These are phyloP conservation scores for Alternaria brassicicola DNA, from an alignment of 2,329 filamentous ascomycete species.

Conservation along the genomic window DNA sequence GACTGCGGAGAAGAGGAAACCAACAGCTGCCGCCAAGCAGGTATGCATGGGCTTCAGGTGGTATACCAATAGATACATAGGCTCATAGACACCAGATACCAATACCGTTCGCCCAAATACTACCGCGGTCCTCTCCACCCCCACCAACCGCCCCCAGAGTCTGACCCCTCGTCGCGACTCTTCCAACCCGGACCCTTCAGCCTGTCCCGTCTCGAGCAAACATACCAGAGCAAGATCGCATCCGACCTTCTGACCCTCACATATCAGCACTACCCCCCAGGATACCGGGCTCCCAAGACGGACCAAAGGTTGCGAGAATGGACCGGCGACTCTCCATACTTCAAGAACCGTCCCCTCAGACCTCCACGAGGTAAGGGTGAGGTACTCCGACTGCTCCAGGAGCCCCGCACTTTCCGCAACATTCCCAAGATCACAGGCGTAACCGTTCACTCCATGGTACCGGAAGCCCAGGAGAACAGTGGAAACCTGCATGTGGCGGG, in stretches of 20 bases:
- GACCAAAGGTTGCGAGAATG: conserved; percentile 77
- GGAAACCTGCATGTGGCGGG: conserved; percentile 81
- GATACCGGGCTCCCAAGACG: conserved; percentile 65
- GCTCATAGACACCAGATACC: conserved; percentile 68
- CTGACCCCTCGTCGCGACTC: conserved; percentile 84
- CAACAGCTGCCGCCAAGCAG: conserved; percentile 59
- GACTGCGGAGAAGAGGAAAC: conserved; percentile 51
- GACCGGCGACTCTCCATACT: conserved; percentile 92
- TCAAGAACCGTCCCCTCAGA: conserved; percentile 85
- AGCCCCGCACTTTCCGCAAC: conserved; percentile 76
- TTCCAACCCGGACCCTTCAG: conserved; percentile 93
- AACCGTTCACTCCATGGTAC: conserved; percentile 77
- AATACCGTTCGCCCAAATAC: conserved; percentile 93
- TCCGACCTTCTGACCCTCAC: conserved; percentile 86
- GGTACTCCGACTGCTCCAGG: conserved; percentile 70
- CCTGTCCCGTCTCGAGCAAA: conserved; percentile 84
- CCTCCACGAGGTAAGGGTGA: conserved; percentile 80
- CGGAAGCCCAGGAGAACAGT: conserved; percentile 70
- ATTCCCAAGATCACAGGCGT: conserved; percentile 82
- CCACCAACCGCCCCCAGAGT: conserved; percentile 83
- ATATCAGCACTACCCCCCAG: conserved; percentile 85
- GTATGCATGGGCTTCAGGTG: conserved; percentile 52
- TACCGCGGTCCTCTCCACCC: conserved; percentile 92
- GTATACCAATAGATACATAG: neutral
- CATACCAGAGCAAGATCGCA: conserved; percentile 84